phyloP scores from a whole-genome alignment of 306 rosid genomes.

The Cucumis cinereus region DNA sequence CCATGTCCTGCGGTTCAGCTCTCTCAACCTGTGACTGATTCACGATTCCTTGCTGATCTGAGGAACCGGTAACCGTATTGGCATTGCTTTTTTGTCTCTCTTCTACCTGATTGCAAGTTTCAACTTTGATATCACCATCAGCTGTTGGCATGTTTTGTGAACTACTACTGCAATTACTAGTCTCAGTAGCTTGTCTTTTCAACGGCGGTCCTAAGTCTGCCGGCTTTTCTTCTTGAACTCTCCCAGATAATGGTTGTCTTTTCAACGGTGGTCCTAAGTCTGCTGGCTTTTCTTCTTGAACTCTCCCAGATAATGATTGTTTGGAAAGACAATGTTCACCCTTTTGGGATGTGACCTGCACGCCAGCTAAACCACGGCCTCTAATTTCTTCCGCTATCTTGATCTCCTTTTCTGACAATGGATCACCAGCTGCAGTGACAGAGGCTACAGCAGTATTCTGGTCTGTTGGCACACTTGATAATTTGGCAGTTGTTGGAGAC shows the following conservation, averaged over 20 bases:
- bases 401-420: conserved; percentile 22
- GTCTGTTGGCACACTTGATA: background rate
- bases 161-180: background rate
- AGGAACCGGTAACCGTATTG: background rate
- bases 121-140: background rate
- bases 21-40: background rate
- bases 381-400: conserved; percentile 15
- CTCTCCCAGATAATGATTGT: background rate
- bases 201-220: background rate
- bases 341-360: conserved; percentile 11
- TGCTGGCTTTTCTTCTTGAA: conserved; percentile 3
- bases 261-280: background rate
- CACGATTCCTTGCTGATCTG: background rate
- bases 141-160: background rate
- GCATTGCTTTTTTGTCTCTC: background rate
- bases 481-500: background rate
- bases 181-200: conserved; percentile 1
- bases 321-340: background rate
- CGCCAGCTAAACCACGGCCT: conserved; percentile 8
- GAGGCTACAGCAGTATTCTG: conserved; percentile 15
- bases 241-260: background rate
- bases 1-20: background rate
- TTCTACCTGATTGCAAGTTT: background rate
- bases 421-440: conserved; percentile 12
- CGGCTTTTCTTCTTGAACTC: conserved; percentile 2